Evolutionary conservation across 75 land plant species (phyloP).

Genomic region (Selaginella tamariscina): DNA sequence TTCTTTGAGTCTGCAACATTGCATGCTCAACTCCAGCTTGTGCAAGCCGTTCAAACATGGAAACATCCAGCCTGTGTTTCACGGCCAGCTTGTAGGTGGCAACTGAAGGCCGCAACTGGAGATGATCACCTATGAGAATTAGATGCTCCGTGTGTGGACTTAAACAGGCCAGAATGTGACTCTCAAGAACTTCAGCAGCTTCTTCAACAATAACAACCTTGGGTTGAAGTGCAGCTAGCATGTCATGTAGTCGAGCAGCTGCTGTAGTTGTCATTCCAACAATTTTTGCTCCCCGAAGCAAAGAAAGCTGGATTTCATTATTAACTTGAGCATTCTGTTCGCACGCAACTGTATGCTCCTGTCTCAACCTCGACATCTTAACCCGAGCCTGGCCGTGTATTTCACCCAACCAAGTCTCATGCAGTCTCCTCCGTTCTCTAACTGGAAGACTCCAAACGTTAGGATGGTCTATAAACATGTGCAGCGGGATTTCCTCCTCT

Average conservation of each 20-base stretch:
- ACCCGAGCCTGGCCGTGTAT: not conserved
- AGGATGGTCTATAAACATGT: not conserved
- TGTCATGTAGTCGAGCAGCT: slow-evolving; percentile 23
- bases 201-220: slow-evolving; percentile 34
- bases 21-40: slow-evolving; percentile 16
- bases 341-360: slow-evolving; percentile 12
- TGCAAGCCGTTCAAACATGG: slow-evolving; percentile 27
- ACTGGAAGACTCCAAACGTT: slow-evolving; percentile 11
- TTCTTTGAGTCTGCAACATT: slow-evolving; percentile 15
- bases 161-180: slow-evolving; percentile 32
- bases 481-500: not conserved
- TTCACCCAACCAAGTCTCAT: not conserved
- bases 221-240: slow-evolving; percentile 12
- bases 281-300: slow-evolving; percentile 21
- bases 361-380: not conserved
- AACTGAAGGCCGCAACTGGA: slow-evolving; percentile 33
- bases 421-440: not conserved
- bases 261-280: slow-evolving; percentile 32
- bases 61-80: slow-evolving; percentile 23
- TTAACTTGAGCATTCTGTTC: not conserved
- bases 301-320: slow-evolving; percentile 12
- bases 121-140: slow-evolving; percentile 34
- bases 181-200: slow-evolving; percentile 36
- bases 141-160: slow-evolving; percentile 24
- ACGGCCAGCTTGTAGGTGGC: slow-evolving; percentile 13